A percentile compares a stretch with the other conserved stretches of the same genome.
phyloP scores from a whole-genome alignment of 768 basidiomycete species.

The Trametes maxima region DNA sequence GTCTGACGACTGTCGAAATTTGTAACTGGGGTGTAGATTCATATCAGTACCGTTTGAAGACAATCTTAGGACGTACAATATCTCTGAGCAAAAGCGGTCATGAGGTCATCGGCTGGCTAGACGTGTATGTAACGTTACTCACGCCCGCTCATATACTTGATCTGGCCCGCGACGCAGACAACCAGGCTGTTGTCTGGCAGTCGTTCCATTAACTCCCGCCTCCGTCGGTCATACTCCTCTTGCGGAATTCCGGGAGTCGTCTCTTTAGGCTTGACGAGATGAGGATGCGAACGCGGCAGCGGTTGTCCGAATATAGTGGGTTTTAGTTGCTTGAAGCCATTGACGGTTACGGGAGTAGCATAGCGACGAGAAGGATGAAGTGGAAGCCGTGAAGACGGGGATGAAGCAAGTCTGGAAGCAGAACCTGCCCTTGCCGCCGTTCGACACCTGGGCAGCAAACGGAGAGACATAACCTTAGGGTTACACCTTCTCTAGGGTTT shows the following conservation, averaged over 20 bases:
- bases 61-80: conserved; percentile 63
- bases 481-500: not conserved
- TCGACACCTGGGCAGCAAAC: conserved; percentile 15
- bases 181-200: conserved; percentile 77
- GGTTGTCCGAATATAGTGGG: conserved; percentile 85
- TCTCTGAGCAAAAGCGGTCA: conserved; percentile 45
- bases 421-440: conserved; percentile 12
- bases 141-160: conserved; percentile 88
- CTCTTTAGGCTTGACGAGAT: conserved; percentile 55
- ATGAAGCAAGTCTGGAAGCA: not conserved
- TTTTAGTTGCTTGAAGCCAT: conserved; percentile 43
- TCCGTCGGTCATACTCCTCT: conserved; percentile 75
- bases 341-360: conserved; percentile 37
- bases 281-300: conserved; percentile 74
- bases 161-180: conserved; percentile 72
- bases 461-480: conserved; percentile 16
- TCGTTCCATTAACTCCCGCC: conserved; percentile 68
- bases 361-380: conserved; percentile 22
- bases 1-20: conserved; percentile 89
- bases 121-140: conserved; percentile 36
- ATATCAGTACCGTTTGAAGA: not conserved
- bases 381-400: not conserved
- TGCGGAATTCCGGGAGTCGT: conserved; percentile 81
- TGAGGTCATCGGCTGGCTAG: conserved; percentile 10
- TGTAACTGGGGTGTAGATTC: conserved; percentile 63